A percentile compares a stretch with the other conserved stretches of the same genome.
These are phyloP conservation scores for Daldinia sp. DNA, from an alignment of 2,329 filamentous ascomycete genomes.

Conservation along the genomic window DNA sequence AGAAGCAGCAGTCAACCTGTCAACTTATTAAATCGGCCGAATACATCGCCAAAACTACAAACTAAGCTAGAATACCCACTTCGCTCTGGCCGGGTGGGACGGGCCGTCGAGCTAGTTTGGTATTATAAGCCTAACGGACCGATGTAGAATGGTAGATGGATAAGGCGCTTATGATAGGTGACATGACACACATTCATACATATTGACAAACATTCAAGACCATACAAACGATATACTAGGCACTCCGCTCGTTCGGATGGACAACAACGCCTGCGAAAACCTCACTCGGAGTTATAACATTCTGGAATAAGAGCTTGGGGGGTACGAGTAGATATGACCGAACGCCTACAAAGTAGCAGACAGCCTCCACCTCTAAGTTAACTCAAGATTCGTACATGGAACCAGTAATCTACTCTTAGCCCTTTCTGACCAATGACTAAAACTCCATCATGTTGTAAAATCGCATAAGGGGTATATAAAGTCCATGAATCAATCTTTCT, in stretches of 20 bases:
- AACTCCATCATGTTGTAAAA: conserved; percentile 31
- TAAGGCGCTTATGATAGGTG: conserved; percentile 6
- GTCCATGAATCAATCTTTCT: conserved; percentile 38
- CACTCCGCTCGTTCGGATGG: conserved; percentile 10
- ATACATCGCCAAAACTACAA: conserved; percentile 9
- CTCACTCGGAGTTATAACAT: conserved; percentile 20
- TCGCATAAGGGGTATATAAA: conserved; percentile 40
- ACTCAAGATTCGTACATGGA: conserved; percentile 17
- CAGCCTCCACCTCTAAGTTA: conserved; percentile 23
- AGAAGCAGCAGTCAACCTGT: conserved; percentile 1
- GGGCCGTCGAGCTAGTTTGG: conserved; percentile 36
- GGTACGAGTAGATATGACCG: conserved; percentile 19
- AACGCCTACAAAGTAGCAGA: conserved; percentile 29
- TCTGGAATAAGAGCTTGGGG: conserved; percentile 26
- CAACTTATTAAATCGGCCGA: conserved; percentile 4
- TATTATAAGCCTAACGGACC: conserved; percentile 16
- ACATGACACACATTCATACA: conserved; percentile 12
- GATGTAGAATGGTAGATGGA: conserved; percentile 10
- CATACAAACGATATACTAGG: conserved; percentile 8
- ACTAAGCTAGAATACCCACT: conserved; percentile 17
- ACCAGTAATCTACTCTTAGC: conserved; percentile 18
- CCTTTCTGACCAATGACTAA: conserved; percentile 26
- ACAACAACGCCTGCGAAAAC: conserved; percentile 15
- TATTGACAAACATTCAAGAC: conserved; percentile 10
- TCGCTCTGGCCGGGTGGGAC: conserved; percentile 35